A percentile compares a stretch with the other conserved stretches of the same genome.
These are phyloP conservation scores for Zalerion maritima DNA, from an alignment of 495 filamentous ascomycete genomes.

Conservation along the genomic window DNA sequence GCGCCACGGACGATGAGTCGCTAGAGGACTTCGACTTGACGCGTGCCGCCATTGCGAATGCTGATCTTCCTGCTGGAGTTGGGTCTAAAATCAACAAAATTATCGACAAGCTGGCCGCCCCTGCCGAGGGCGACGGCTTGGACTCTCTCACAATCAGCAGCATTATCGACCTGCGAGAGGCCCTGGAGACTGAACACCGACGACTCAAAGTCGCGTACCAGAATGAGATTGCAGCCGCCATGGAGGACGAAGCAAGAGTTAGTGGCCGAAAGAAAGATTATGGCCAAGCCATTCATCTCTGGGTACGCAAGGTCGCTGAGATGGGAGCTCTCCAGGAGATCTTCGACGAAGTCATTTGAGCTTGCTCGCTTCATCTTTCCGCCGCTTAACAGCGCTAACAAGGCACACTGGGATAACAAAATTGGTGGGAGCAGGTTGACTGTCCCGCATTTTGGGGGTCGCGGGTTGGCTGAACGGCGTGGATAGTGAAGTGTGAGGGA, in stretches of 20 bases:
- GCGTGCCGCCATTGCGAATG: conserved; percentile 6
- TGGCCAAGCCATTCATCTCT: conserved; percentile 27
- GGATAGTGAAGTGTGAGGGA: too few relatives aligned
- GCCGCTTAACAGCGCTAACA: too few relatives aligned
- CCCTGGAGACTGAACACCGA: conserved; percentile 12
- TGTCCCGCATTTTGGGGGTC: too few relatives aligned
- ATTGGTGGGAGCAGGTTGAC: too few relatives aligned
- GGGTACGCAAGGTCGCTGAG: conserved; percentile 26
- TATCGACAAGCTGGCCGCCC: conserved; percentile 3
- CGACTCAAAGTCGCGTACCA: conserved; percentile 13
- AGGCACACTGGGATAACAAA: too few relatives aligned
- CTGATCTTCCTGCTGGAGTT: conserved; percentile 4
- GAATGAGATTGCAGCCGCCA: conserved; percentile 9
- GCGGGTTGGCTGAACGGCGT: too few relatives aligned
- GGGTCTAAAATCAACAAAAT: neutral
- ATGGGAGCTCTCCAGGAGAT: conserved; percentile 22
- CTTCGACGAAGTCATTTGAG: too few relatives aligned
- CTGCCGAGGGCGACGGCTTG: conserved; percentile 4
- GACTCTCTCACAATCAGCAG: conserved; percentile 1
- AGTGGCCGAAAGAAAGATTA: conserved; percentile 24
- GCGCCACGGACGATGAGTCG: conserved; percentile 4
- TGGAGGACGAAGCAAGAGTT: conserved; percentile 12
- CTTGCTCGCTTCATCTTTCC: too few relatives aligned
- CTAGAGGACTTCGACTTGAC: conserved; percentile 14
- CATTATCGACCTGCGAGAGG: conserved; percentile 1